Evolutionary conservation across 1,284 basidiomycete genomes (phyloP).

Genomic region (Hymenochaete sp.): DNA sequence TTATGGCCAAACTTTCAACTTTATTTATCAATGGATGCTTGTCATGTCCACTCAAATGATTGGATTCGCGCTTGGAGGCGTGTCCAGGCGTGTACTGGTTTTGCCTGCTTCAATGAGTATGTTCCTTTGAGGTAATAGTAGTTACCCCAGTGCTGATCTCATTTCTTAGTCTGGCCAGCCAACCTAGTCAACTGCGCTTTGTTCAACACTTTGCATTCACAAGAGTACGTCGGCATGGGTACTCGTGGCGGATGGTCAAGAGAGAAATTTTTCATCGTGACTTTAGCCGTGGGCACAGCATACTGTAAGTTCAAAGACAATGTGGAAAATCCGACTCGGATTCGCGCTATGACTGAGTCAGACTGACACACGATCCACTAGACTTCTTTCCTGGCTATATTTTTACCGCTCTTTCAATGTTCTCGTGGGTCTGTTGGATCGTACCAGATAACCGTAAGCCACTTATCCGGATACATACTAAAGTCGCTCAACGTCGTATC

Average conservation of each 20-base stretch:
- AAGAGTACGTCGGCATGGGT: slow-evolving; percentile 25
- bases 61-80: slow-evolving; percentile 59
- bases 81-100: slow-evolving; percentile 58
- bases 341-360: no score
- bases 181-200: slow-evolving; percentile 49
- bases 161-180: slow-evolving; percentile 55
- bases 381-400: slow-evolving; percentile 27
- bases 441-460: slow-evolving; percentile 21
- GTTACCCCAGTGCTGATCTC: neutral
- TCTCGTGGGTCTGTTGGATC: slow-evolving; percentile 36
- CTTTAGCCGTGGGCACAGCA: slow-evolving; percentile 24
- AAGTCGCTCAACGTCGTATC: neutral
- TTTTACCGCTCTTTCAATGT: slow-evolving; percentile 26
- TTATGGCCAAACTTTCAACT: slow-evolving; percentile 39
- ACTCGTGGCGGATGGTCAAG: slow-evolving; percentile 24
- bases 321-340: slow-evolving; percentile 19
- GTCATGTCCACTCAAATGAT: slow-evolving; percentile 63
- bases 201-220: slow-evolving; percentile 47
- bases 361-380: slow-evolving; percentile 1
- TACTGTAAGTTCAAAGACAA: slow-evolving; percentile 30
- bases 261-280: slow-evolving; percentile 29
- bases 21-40: slow-evolving; percentile 43
- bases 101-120: slow-evolving; percentile 69
- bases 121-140: slow-evolving; percentile 18
- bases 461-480: neutral